Evolutionary conservation across 140 eudicot species (phyloP).

Genomic region (Bidens hawaiensis): DNA sequence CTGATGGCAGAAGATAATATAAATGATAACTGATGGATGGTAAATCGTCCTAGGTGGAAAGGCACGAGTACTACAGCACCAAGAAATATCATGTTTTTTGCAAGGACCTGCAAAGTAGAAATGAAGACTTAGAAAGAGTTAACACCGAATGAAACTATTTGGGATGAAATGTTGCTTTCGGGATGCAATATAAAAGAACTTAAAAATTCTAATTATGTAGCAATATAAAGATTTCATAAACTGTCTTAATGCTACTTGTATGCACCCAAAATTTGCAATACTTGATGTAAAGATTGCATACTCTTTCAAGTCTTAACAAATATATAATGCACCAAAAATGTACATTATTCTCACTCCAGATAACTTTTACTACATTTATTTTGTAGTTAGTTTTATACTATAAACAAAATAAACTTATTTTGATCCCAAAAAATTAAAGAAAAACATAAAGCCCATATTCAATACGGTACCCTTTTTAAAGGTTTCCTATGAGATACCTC

Average conservation of each 20-base stretch:
- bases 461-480: no score
- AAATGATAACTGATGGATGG: constrained; percentile 58
- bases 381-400: no score
- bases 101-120: constrained; percentile 65
- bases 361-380: neutral
- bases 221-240: neutral
- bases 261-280: no score
- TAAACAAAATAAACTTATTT: no score
- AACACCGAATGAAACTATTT: neutral
- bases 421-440: no score
- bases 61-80: constrained; percentile 79
- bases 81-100: constrained; percentile 90
- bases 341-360: neutral
- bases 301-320: neutral
- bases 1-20: constrained; percentile 55
- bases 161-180: no score
- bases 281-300: neutral
- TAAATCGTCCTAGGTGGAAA: constrained; percentile 68
- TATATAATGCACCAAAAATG: neutral
- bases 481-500: no score
- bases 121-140: neutral
- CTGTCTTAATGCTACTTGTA: neutral
- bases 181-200: neutral
- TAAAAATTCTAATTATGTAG: neutral
- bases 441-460: no score